Evolutionary conservation across 768 basidiomycete species (phyloP).

Genomic region (Boletus tylopilopsis): DNA sequence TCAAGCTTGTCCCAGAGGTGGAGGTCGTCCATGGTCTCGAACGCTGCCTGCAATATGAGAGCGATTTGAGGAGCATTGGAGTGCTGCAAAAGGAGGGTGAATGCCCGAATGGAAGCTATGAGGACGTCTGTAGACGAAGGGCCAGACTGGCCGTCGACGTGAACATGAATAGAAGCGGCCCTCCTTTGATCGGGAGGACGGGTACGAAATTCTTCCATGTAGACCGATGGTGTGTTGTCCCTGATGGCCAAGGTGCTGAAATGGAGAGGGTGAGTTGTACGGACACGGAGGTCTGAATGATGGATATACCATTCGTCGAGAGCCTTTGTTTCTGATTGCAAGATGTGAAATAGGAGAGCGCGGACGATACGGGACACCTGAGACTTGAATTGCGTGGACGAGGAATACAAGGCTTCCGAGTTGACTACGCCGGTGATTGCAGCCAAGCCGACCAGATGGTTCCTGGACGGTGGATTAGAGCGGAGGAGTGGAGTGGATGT

Average conservation of each 20-base stretch:
- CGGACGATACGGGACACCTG: conserved; percentile 71
- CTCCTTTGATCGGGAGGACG: conserved; percentile 76
- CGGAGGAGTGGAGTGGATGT: not conserved
- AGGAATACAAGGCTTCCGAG: conserved; percentile 80
- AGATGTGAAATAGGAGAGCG: conserved; percentile 65
- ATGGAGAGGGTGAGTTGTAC: not conserved
- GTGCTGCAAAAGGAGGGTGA: conserved; percentile 70
- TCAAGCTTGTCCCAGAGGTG: conserved; percentile 63
- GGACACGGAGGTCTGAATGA: not conserved
- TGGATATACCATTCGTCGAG: conserved; percentile 65
- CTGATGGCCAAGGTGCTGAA: conserved; percentile 58
- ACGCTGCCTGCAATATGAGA: conserved; percentile 65
- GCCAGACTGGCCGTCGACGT: conserved; percentile 85
- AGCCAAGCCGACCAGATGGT: conserved; percentile 81
- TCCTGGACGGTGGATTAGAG: conserved; percentile 40
- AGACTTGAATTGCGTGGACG: conserved; percentile 62
- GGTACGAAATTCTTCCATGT: conserved; percentile 80
- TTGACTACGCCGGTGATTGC: conserved; percentile 76
- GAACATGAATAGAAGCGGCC: conserved; percentile 85
- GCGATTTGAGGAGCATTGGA: conserved; percentile 74
- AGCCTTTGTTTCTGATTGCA: conserved; percentile 53
- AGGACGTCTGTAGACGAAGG: conserved; percentile 73
- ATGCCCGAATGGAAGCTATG: conserved; percentile 64
- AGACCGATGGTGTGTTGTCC: conserved; percentile 70
- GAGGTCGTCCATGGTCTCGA: conserved; percentile 61